These are phyloP conservation scores for Lyophyllum semitale DNA, from an alignment of 768 basidiomycete genomes.

Conservation along the genomic window DNA sequence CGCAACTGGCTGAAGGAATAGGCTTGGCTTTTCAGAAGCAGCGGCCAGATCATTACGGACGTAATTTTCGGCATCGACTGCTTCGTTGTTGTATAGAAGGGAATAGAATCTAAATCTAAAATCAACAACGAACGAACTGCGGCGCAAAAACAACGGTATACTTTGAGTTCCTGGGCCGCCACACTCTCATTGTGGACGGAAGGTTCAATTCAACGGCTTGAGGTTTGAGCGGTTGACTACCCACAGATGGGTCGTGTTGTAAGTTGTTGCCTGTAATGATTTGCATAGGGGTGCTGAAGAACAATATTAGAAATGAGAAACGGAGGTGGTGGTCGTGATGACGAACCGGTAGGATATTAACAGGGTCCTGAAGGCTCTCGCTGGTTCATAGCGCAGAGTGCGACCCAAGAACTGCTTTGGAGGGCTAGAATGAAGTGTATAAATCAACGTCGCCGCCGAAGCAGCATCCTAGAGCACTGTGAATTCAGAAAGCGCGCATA, in stretches of 20 bases:
- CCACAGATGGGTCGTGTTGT: constrained; percentile 11
- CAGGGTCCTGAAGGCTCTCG: constrained; percentile 73
- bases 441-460: constrained; percentile 59
- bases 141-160: constrained; percentile 22
- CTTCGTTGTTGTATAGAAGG: constrained; percentile 59
- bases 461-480: constrained; percentile 51
- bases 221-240: constrained; percentile 14
- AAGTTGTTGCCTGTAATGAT: constrained; percentile 24
- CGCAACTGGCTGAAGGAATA: constrained; percentile 58
- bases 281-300: constrained; percentile 40
- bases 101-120: constrained; percentile 34
- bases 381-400: constrained; percentile 74
- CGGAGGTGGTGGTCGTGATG: not conserved
- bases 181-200: constrained; percentile 63
- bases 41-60: constrained; percentile 17
- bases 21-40: constrained; percentile 24
- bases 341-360: constrained; percentile 73
- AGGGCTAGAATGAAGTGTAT: constrained; percentile 53
- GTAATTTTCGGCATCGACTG: constrained; percentile 40
- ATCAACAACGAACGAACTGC: not conserved
- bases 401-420: constrained; percentile 74
- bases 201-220: constrained; percentile 46
- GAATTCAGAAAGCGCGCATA: constrained; percentile 3
- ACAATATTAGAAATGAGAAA: not conserved
- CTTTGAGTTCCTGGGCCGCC: constrained; percentile 56